These are phyloP conservation scores for Lentinus tigrinus DNA, from an alignment of 768 basidiomycete genomes.

Conservation along the genomic window DNA sequence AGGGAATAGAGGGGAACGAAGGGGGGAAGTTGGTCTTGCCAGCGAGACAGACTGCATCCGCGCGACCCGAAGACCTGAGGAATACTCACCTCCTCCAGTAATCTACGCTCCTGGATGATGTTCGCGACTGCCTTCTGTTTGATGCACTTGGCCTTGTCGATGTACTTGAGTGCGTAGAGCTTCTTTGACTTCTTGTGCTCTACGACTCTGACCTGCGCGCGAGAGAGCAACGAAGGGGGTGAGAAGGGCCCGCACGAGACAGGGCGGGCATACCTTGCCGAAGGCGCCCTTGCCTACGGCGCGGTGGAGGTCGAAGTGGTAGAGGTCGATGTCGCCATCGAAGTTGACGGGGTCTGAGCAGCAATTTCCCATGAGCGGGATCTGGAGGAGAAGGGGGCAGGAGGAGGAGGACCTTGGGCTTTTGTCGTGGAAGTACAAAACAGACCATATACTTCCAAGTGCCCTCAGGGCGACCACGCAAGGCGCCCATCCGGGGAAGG, in stretches of 20 bases:
- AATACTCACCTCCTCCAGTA: constrained; percentile 80
- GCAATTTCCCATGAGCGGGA: constrained; percentile 26
- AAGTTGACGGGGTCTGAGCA: constrained; percentile 51
- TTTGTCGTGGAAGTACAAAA: constrained; percentile 27
- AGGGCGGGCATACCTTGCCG: constrained; percentile 76
- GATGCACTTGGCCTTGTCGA: constrained; percentile 92
- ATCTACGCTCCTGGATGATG: constrained; percentile 88
- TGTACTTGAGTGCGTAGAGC: constrained; percentile 95
- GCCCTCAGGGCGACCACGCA: not conserved
- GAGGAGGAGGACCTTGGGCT: constrained; percentile 17
- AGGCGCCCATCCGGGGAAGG: constrained; percentile 3
- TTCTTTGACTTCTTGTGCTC: constrained; percentile 93
- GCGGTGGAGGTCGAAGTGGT: constrained; percentile 94
- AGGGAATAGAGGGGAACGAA: not conserved
- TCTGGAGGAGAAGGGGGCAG: constrained; percentile 11
- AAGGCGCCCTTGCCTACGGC: constrained; percentile 97
- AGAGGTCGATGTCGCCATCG: constrained; percentile 72
- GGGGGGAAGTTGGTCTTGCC: not conserved
- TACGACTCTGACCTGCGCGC: constrained; percentile 83
- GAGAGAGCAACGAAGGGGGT: constrained; percentile 5
- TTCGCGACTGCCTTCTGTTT: constrained; percentile 90
- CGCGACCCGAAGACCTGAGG: constrained; percentile 9
- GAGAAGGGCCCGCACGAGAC: not conserved
- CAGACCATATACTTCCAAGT: constrained; percentile 18
- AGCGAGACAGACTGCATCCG: not conserved